Conservation (phyloP, 2,329 filamentous ascomycete species). For the Fusarium sp. region DNA sequence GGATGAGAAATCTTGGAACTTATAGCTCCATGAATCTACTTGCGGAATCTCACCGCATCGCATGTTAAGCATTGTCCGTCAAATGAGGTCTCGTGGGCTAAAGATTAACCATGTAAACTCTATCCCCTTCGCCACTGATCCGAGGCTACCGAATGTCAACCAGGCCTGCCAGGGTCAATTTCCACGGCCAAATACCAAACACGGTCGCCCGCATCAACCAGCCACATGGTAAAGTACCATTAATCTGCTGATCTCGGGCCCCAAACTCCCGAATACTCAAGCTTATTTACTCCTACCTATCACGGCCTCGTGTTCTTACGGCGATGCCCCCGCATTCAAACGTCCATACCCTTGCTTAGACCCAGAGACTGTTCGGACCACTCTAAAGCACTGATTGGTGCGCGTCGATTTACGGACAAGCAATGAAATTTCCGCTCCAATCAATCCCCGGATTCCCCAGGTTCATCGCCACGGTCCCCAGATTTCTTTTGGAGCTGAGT, state of each 20-base stretch:
- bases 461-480: slow-evolving; percentile 16
- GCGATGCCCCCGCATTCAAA: slow-evolving; percentile 23
- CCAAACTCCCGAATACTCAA: slow-evolving; percentile 8
- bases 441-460: slow-evolving; percentile 36
- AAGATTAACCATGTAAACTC: not conserved
- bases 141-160: slow-evolving; percentile 21
- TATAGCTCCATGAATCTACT: too few species aligned
- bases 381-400: slow-evolving; percentile 25
- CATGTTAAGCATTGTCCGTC: too few species aligned
- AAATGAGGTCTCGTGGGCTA: too few species aligned
- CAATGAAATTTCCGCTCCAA: slow-evolving; percentile 32
- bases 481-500: slow-evolving; percentile 19
- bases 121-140: not conserved
- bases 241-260: slow-evolving; percentile 32
- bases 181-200: not conserved
- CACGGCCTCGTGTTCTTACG: slow-evolving; percentile 3
- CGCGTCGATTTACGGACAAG: slow-evolving; percentile 15
- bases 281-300: slow-evolving; percentile 39
- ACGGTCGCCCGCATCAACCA: not conserved
- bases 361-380: slow-evolving; percentile 6
- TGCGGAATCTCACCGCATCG: too few species aligned
- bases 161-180: not conserved
- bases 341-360: slow-evolving; percentile 17
- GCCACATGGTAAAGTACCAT: not conserved
- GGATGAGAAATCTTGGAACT: too few species aligned